Evolutionary conservation across 2,329 filamentous ascomycete species (phyloP).

Genomic region (Teratosphaeria nubilosa): DNA sequence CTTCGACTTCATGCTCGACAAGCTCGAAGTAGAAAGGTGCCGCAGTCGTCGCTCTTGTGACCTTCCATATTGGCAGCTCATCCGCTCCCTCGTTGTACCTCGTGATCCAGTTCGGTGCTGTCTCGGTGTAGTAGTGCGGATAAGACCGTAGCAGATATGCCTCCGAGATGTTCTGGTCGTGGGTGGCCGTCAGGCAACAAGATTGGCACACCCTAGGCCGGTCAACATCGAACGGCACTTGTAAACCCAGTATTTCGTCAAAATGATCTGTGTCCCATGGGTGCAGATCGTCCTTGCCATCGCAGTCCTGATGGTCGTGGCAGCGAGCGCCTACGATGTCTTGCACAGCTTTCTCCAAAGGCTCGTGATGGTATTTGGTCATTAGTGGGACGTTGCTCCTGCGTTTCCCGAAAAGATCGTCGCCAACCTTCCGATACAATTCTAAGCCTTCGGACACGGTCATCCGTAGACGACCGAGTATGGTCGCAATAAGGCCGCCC

Average conservation of each 20-base stretch:
- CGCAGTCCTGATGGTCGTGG: slow-evolving; percentile 32
- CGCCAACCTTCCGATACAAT: slow-evolving; percentile 37
- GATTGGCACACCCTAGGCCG: slow-evolving; percentile 26
- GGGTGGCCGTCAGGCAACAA: slow-evolving; percentile 40
- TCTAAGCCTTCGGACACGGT: slow-evolving; percentile 38
- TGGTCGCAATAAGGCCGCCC: slow-evolving; percentile 42
- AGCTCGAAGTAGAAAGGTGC: slow-evolving; percentile 44
- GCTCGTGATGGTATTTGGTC: slow-evolving; percentile 41
- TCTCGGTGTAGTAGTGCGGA: slow-evolving; percentile 34
- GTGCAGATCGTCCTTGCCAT: slow-evolving; percentile 34
- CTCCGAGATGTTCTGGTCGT: slow-evolving; percentile 37
- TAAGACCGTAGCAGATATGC: slow-evolving; percentile 41
- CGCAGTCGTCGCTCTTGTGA: slow-evolving; percentile 43
- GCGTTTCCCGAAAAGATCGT: slow-evolving; percentile 38
- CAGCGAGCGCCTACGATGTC: slow-evolving; percentile 36
- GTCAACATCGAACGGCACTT: slow-evolving; percentile 20
- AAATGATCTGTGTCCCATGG: slow-evolving; percentile 28
- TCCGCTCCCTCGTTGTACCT: slow-evolving; percentile 40
- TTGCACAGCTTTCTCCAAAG: slow-evolving; percentile 38
- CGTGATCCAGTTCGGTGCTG: slow-evolving; percentile 34
- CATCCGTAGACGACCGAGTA: slow-evolving; percentile 41
- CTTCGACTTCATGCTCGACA: slow-evolving; percentile 35
- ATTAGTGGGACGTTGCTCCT: slow-evolving; percentile 35
- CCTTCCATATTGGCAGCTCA: slow-evolving; percentile 40
- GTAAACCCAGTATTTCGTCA: slow-evolving; percentile 9